Evolutionary conservation across 169 alveolate genomes (phyloP).

Genomic region (Cryptosporidium muris): DNA sequence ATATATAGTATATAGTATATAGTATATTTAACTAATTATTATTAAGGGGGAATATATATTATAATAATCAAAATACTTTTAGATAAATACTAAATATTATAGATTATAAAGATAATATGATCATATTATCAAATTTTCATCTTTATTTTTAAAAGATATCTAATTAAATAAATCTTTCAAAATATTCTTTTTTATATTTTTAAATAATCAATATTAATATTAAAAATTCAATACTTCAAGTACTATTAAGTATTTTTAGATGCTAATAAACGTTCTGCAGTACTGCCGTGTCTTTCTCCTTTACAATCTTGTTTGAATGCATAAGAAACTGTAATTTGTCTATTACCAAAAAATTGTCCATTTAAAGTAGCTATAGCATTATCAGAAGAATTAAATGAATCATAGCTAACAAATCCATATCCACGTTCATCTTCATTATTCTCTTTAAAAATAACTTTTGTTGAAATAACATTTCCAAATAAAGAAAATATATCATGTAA

Average conservation of each 20-base stretch:
- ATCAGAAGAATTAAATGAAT: conserved; percentile 97
- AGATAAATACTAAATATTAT: neutral
- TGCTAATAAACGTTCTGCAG: conserved; percentile 83
- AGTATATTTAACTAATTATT: too few relatives aligned
- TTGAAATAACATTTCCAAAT: conserved; percentile 92
- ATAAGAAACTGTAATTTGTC: conserved; percentile 96
- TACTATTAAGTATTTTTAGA: neutral
- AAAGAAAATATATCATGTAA: conserved; percentile 95
- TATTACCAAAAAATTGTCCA: conserved; percentile 93
- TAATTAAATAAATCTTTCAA: neutral
- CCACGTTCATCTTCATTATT: conserved; percentile 89
- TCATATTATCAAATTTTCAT: neutral
- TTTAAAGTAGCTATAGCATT: conserved; percentile 97
- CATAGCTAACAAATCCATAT: conserved; percentile 96
- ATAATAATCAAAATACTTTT: too few relatives aligned
- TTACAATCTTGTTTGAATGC: conserved; percentile 97
- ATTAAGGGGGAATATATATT: too few relatives aligned
- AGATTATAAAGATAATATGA: neutral
- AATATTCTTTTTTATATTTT: neutral
- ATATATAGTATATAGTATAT: too few relatives aligned
- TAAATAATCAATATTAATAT: too few relatives aligned
- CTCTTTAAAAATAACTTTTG: conserved; percentile 92
- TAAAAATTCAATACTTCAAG: too few relatives aligned
- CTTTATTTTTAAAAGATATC: neutral
- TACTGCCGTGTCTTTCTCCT: conserved; percentile 87